Evolutionary conservation across 371 early-diverging fungal genomes (phyloP).

Genomic region (Circinella minor): DNA sequence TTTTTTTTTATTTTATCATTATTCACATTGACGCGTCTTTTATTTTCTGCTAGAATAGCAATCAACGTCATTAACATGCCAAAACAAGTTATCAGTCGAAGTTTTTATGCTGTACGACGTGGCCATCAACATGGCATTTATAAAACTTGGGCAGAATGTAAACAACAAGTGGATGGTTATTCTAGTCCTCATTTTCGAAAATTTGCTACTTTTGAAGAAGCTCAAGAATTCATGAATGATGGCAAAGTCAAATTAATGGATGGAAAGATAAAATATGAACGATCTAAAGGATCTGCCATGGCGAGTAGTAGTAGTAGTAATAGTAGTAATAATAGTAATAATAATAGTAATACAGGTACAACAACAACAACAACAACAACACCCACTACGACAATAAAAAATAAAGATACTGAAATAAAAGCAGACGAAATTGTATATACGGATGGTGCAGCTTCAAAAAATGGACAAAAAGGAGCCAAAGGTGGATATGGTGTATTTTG

Average conservation of each 20-base stretch:
- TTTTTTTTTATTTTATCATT: too few species aligned
- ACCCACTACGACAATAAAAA: too few species aligned
- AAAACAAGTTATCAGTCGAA: not conserved
- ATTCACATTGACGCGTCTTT: not conserved
- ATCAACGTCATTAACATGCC: not conserved
- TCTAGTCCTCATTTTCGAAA: constrained; percentile 65
- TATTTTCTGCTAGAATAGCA: not conserved
- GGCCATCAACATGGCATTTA: constrained; percentile 65
- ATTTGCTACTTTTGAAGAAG: constrained; percentile 56
- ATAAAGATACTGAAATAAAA: not conserved
- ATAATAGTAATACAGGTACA: not conserved
- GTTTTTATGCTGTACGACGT: constrained; percentile 62
- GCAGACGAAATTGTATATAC: constrained; percentile 63
- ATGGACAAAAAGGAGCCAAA: constrained; percentile 63
- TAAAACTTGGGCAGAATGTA: constrained; percentile 65
- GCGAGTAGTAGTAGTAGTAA: too few species aligned
- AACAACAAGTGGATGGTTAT: constrained; percentile 56
- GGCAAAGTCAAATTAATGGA: not conserved
- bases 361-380: not conserved
- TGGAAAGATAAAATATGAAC: not conserved
- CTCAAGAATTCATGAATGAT: constrained; percentile 40
- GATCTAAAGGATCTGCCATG: not conserved
- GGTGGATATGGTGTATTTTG: constrained; percentile 91
- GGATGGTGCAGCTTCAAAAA: constrained; percentile 77
- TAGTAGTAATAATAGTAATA: too few species aligned